These are phyloP conservation scores for Pythium dissotocum DNA, from an alignment of 352 stramenopile genomes.

Conservation along the genomic window DNA sequence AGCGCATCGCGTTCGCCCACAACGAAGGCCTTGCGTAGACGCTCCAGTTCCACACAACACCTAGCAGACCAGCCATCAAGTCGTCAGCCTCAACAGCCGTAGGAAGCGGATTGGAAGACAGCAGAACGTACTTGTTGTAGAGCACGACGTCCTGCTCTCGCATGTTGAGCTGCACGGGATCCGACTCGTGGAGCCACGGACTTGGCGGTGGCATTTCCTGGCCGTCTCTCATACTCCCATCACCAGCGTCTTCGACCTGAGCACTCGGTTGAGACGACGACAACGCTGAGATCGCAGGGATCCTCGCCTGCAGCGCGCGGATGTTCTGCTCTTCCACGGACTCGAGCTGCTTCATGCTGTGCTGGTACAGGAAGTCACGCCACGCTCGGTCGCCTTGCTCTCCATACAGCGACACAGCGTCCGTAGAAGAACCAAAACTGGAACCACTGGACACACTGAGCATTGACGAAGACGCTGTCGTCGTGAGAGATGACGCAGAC, in stretches of 20 bases:
- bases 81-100: background rate
- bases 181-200: conserved; percentile 37
- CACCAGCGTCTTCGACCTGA: background rate
- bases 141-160: conserved; percentile 38
- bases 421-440: conserved; percentile 6
- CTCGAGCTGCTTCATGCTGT: conserved; percentile 26
- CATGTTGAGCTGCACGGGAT: conserved; percentile 34
- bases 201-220: conserved; percentile 10
- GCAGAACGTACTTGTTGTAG: conserved; percentile 42
- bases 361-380: conserved; percentile 37
- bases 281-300: conserved; percentile 27
- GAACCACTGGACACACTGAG: background rate
- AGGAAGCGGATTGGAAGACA: background rate
- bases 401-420: background rate
- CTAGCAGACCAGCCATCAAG: conserved; percentile 12
- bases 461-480: background rate
- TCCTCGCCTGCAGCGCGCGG: conserved; percentile 24
- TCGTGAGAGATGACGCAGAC: conserved; percentile 1
- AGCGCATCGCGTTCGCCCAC: conserved; percentile 38
- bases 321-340: conserved; percentile 28
- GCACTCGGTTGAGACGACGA: conserved; percentile 2
- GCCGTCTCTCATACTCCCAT: conserved; percentile 15
- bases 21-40: conserved; percentile 37
- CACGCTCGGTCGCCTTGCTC: conserved; percentile 5
- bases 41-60: conserved; percentile 39